Base-by-base conservation (phyloP, 2,329 filamentous ascomycete genomes). In the Aphanocladium album region DNA sequence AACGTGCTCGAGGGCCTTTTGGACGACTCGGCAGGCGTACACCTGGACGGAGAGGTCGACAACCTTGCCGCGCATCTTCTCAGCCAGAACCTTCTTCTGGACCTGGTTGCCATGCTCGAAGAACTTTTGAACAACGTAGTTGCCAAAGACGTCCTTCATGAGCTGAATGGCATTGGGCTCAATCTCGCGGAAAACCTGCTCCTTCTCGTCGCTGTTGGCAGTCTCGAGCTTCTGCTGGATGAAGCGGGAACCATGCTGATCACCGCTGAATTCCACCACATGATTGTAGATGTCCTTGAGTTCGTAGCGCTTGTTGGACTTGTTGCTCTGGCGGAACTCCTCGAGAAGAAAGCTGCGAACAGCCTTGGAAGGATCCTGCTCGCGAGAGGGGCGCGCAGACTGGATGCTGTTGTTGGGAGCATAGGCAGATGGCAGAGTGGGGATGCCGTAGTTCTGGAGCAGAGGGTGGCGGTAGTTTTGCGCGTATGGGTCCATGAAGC, bases 111-210 rank as follows among this genome's bases (percentile, higher is more conserved):
- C 93, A 72, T 98, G 91, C 72, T 98, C 93, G 64, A 98, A 97
- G 71, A 98, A 88, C 73, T 97, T 98, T 70, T 99, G 95, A 43
- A 98, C 93, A 39, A 99, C 95, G 70, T 98, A 99, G 73, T 99
- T 99, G 58, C 95, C 95, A 70, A 97, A 99, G 0, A 98, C 89
- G 72, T 98, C 95, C 50, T 89, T 93, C 91, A 96, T 97, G 52
- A 99, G 79, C 69, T 93, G 91, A 33, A 96, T 75, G 1, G 89
- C 86, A 66, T 99, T 95, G 1, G 87, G 84, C 67, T 90, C 84
- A 50, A 99, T 91, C 73, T 98, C 95, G 0, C 83, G 80, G 78
- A 97, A 98, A 0, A 98, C 84, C 60, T 88, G 87, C 35, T 96
- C 91, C 75, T 97, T 98, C 70, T 97, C 93, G 63, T 98, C 95